phyloP scores from a whole-genome alignment of 306 rosid genomes.

The Heteromeles arbutifolia region DNA sequence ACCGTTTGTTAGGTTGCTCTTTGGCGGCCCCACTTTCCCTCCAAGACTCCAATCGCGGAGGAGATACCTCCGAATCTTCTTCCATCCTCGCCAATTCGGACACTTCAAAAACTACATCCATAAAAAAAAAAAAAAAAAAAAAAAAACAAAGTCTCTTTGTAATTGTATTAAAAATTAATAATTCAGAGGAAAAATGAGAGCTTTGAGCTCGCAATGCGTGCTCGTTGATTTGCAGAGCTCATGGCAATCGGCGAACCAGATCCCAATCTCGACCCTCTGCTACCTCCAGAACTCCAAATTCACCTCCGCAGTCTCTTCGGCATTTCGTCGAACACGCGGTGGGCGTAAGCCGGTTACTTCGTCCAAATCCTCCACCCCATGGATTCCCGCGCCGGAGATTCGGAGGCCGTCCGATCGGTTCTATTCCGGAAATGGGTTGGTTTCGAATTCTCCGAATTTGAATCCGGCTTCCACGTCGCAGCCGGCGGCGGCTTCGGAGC shows the following conservation, averaged over 20 bases:
- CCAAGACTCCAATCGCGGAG: constrained; percentile 31
- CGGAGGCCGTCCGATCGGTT: constrained; percentile 82
- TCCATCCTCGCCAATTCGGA: neutral
- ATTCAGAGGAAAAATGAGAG: constrained; percentile 33
- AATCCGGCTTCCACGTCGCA: constrained; percentile 36
- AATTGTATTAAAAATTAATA: neutral
- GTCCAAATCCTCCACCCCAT: constrained; percentile 29
- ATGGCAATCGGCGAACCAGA: constrained; percentile 44
- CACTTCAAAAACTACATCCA: neutral
- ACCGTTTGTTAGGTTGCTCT: neutral
- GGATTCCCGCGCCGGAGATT: constrained; percentile 49
- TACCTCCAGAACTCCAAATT: constrained; percentile 35
- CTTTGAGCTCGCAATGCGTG: constrained; percentile 55
- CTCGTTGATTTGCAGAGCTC: constrained; percentile 63
- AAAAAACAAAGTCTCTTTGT: neutral
- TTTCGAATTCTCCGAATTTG: constrained; percentile 10
- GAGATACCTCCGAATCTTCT: constrained; percentile 74
- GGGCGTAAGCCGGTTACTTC: constrained; percentile 25
- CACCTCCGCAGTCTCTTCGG: constrained; percentile 33
- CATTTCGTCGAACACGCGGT: constrained; percentile 52
- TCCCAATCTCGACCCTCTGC: constrained; percentile 43
- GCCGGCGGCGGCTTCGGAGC: constrained; percentile 43
- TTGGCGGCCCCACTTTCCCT: constrained; percentile 32
- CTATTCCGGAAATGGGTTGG: constrained; percentile 36
- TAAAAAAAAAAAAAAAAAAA: neutral